Conservation (phyloP, 495 filamentous ascomycete genomes). For the Letharia columbiana region DNA sequence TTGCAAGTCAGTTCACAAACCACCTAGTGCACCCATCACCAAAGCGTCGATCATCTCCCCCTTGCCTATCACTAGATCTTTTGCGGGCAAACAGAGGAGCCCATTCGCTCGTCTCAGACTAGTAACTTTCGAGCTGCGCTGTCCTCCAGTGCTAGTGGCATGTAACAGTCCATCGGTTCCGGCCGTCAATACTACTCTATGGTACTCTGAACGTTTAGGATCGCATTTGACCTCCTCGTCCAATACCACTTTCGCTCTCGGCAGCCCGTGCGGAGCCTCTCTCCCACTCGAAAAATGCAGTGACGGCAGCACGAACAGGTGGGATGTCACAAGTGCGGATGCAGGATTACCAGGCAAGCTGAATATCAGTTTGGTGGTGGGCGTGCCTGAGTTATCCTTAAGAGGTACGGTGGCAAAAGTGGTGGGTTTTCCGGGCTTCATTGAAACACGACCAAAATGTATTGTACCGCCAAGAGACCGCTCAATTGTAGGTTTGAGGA, state of each 20-base stretch:
- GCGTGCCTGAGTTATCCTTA: slow-evolving; percentile 40
- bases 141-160: slow-evolving; percentile 78
- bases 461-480: slow-evolving; percentile 83
- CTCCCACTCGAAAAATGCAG: slow-evolving; percentile 58
- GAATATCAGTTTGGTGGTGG: slow-evolving; percentile 66
- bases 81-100: slow-evolving; percentile 64
- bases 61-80: slow-evolving; percentile 39
- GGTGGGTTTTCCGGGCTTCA: slow-evolving; percentile 97
- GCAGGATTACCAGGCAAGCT: slow-evolving; percentile 92
- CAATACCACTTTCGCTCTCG: slow-evolving; percentile 60
- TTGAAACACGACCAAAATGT: slow-evolving; percentile 90
- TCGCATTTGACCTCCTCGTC: slow-evolving; percentile 67
- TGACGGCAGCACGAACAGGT: slow-evolving; percentile 86
- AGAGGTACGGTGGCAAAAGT: slow-evolving; percentile 85
- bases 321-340: slow-evolving; percentile 82
- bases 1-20: background rate
- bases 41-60: slow-evolving; percentile 52
- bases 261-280: slow-evolving; percentile 47
- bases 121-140: slow-evolving; percentile 81
- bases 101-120: slow-evolving; percentile 85
- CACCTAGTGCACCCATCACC: slow-evolving; percentile 42
- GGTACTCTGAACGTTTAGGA: slow-evolving; percentile 72
- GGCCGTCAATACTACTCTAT: slow-evolving; percentile 61
- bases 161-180: slow-evolving; percentile 57
- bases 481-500: slow-evolving; percentile 96